Base-by-base conservation (phyloP, 768 basidiomycete genomes). In the Nidularia pulvinata region DNA sequence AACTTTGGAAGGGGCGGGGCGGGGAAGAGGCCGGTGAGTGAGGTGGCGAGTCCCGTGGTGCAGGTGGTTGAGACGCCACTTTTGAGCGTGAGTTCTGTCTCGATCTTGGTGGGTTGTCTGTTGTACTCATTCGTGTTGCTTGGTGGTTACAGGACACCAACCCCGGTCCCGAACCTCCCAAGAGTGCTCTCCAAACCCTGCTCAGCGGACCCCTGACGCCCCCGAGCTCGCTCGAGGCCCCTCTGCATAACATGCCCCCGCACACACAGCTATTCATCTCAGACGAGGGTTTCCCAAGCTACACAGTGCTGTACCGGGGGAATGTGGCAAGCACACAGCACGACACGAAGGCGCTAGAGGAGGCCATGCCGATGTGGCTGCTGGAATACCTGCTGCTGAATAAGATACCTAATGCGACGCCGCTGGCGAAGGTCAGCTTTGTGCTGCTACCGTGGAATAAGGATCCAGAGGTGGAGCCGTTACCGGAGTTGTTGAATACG, bases 401-500 rank as follows among this genome's bases (percentile, higher is more conserved):
- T 58, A 85, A 81, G 63, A 71, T 77, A 51, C 71, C 81, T 11
- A 58, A 78, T 30, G 62, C 76, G 0, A 81, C 84, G 13, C 74
- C 80, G 5, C 64, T 76, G 10, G 74, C 81, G 49, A 99, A 98
- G 73, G 65, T 98, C 44, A 92, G 93, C 60, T 99, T 98, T 65
- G 83, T 96, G 16, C 69, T 99, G 36, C 74, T 95, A 56, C 94
- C 95, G 1, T 91, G 83, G 82, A 79, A 72, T 54, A 81, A 81
- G 55, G 82, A 86, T 50, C 76, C 80, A 0, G 77, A 76, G 32
- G 77, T 69, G 32, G 81, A 89, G 55, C 74, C 77, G 56, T 68
- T 97, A 37, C 91, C 92, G 0, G 92, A 93, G 60, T 71, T 98
- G 52, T 76, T 96, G 54, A 93, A 92, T 64, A 85, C 86, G 95